A percentile compares a stretch with the other conserved stretches of the same genome.
phyloP scores from a whole-genome alignment of 2,329 filamentous ascomycete genomes.

The Phyllosticta citrichinensis region DNA sequence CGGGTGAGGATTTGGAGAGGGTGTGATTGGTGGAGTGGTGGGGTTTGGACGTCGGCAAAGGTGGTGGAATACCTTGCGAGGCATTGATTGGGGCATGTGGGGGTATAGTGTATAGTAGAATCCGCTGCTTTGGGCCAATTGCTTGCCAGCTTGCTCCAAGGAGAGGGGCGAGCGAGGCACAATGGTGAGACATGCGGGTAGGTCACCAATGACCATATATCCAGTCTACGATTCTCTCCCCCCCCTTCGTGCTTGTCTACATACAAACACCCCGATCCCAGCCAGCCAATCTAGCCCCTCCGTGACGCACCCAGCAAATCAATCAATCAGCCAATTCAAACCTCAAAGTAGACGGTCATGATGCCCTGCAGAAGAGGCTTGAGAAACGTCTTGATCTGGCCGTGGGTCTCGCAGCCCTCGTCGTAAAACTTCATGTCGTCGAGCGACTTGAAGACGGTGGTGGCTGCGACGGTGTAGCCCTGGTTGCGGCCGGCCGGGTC shows the following conservation, averaged over 20 bases:
- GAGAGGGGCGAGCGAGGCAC: not conserved
- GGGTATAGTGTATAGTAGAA: not conserved
- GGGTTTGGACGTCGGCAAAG: not conserved
- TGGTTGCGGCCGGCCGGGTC: slow-evolving; percentile 44
- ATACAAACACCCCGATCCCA: no score
- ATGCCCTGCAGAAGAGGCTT: slow-evolving; percentile 15
- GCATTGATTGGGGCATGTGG: not conserved
- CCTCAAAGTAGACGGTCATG: slow-evolving; percentile 12
- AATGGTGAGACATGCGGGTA: not conserved
- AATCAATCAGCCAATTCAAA: not conserved
- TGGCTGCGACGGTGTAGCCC: slow-evolving; percentile 53
- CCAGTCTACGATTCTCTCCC: not conserved
- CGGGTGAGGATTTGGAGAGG: slow-evolving; percentile 28
- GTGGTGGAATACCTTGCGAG: not conserved
- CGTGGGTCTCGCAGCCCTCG: slow-evolving; percentile 42
- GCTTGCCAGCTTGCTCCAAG: not conserved
- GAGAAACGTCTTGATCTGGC: slow-evolving; percentile 33
- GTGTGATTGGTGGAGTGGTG: not conserved
- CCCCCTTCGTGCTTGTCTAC: no score
- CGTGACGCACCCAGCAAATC: not conserved
- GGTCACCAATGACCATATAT: not conserved
- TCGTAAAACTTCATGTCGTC: slow-evolving; percentile 63
- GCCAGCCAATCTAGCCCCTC: not conserved
- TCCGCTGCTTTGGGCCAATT: not conserved
- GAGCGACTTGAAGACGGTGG: slow-evolving; percentile 49